phyloP scores from a whole-genome alignment of 106 monocot genomes.

The Phalaenopsis equestris region DNA sequence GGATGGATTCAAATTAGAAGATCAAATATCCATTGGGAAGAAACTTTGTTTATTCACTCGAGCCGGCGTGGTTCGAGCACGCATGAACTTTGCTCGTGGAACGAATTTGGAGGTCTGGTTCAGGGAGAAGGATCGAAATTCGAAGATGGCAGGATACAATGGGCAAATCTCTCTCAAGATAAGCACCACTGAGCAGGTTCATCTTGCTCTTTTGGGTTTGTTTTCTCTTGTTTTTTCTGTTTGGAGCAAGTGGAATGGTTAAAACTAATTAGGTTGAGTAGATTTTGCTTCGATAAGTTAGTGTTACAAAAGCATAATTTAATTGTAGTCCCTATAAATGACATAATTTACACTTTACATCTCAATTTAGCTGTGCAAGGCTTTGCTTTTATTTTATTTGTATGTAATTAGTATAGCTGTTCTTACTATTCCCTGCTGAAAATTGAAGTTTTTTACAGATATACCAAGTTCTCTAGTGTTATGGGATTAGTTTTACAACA shows the following conservation, averaged over 20 bases:
- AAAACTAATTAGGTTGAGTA: conserved; percentile 18
- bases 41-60: conserved; percentile 44
- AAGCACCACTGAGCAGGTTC: conserved; percentile 62
- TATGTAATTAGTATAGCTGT: neutral
- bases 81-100: conserved; percentile 70
- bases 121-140: conserved; percentile 58
- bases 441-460: too few species aligned
- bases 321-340: neutral
- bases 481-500: too few species aligned
- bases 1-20: conserved; percentile 70
- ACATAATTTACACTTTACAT: neutral
- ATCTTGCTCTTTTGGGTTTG: conserved; percentile 61
- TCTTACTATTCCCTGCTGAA: neutral
- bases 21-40: conserved; percentile 61
- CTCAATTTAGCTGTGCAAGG: neutral
- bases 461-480: too few species aligned
- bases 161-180: conserved; percentile 63
- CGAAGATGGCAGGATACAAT: conserved; percentile 50
- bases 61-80: conserved; percentile 47
- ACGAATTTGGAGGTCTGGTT: conserved; percentile 72
- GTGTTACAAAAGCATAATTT: neutral
- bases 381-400: neutral
- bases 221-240: conserved; percentile 39
- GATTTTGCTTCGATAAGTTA: neutral
- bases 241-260: conserved; percentile 30